These are phyloP conservation scores for Ophiostoma pallidulum DNA, from an alignment of 2,329 filamentous ascomycete species.

Conservation along the genomic window DNA sequence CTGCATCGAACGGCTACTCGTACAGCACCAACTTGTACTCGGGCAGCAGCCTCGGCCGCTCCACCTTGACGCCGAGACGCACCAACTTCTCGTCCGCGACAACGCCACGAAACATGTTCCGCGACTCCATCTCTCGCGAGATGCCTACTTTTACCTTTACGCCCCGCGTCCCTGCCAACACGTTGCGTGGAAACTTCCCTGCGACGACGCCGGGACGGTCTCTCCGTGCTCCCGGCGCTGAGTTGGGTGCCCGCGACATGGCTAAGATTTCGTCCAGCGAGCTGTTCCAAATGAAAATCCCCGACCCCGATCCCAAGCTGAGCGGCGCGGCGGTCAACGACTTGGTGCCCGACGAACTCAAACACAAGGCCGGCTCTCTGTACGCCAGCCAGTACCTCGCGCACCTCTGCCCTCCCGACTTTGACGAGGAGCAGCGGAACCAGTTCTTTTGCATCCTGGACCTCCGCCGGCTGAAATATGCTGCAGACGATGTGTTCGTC, in stretches of 20 bases:
- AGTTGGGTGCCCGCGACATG: constrained; percentile 41
- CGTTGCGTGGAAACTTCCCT: constrained; percentile 39
- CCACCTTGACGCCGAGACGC: constrained; percentile 16
- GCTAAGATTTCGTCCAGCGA: constrained; percentile 40
- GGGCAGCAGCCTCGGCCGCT: not conserved
- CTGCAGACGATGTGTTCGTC: constrained; percentile 49
- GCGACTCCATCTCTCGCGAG: constrained; percentile 22
- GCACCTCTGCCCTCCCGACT: constrained; percentile 46
- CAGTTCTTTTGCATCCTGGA: constrained; percentile 57
- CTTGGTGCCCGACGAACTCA: constrained; percentile 42
- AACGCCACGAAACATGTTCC: constrained; percentile 27
- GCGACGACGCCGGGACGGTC: constrained; percentile 35
- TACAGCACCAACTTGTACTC: constrained; percentile 4
- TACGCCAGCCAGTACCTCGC: constrained; percentile 52
- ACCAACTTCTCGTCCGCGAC: constrained; percentile 24
- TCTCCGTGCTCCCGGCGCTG: constrained; percentile 35
- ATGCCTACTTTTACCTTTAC: constrained; percentile 31
- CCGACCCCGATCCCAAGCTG: constrained; percentile 45
- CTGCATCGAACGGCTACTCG: not conserved
- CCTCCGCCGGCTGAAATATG: constrained; percentile 51
- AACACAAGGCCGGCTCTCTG: constrained; percentile 41
- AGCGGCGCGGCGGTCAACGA: constrained; percentile 45
- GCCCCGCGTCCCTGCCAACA: constrained; percentile 34
- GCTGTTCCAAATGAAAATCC: constrained; percentile 49
- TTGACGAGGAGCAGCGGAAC: constrained; percentile 49